These are phyloP conservation scores for Fusarium sp. DNA, from an alignment of 2,329 filamentous ascomycete genomes.

Conservation along the genomic window DNA sequence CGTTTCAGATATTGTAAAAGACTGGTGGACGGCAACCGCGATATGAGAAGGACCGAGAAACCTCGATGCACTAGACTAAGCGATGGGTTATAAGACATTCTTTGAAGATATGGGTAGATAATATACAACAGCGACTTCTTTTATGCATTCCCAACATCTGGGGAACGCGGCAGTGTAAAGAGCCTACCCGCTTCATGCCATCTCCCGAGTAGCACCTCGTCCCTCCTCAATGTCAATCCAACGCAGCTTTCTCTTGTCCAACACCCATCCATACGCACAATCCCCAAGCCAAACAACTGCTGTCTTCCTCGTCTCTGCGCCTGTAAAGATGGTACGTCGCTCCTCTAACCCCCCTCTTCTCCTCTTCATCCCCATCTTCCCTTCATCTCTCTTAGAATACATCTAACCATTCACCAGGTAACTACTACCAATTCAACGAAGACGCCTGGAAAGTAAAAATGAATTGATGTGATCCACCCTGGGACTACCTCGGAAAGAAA, in stretches of 20 bases:
- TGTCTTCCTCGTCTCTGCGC: slow-evolving; percentile 30
- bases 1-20: not conserved
- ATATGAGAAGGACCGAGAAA: not conserved
- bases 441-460: not conserved
- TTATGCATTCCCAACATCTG: not conserved
- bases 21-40: not conserved
- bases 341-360: fast-evolving
- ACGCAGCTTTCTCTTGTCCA: not conserved
- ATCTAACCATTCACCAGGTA: not conserved
- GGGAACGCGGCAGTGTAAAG: not conserved
- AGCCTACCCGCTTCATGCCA: no score
- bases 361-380: not conserved
- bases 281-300: slow-evolving; percentile 5
- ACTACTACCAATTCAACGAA: slow-evolving; percentile 31
- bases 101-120: not conserved
- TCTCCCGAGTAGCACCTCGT: not conserved
- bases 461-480: slow-evolving; percentile 28
- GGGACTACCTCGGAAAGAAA: slow-evolving; percentile 18
- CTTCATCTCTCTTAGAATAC: not conserved
- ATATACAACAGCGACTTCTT: not conserved
- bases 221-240: not conserved
- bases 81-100: not conserved
- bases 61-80: not conserved
- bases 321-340: slow-evolving; percentile 12
- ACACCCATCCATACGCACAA: not conserved